Conservation (phyloP, 2,329 filamentous ascomycete genomes). For the Colletotrichum musae region DNA sequence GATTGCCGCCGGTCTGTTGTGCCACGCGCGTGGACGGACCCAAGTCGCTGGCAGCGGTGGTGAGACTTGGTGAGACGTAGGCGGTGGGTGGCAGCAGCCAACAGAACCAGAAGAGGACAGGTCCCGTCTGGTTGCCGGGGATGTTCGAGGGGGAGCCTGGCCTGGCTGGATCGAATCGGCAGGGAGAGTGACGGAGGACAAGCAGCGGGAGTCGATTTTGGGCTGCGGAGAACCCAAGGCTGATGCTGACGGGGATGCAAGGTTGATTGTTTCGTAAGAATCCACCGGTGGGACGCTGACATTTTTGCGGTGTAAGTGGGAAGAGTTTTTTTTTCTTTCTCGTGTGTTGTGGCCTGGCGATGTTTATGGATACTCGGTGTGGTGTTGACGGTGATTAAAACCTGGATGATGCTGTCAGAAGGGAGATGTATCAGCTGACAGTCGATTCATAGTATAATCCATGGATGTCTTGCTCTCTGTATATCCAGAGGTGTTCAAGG, state of each 20-base stretch:
- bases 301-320: constrained; percentile 19
- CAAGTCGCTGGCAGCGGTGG: constrained; percentile 27
- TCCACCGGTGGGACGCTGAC: constrained; percentile 16
- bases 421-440: not conserved
- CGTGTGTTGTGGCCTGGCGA: not conserved
- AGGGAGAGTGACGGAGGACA: constrained; percentile 20
- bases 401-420: not conserved
- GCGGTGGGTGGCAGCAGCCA: constrained; percentile 1
- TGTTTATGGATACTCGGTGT: constrained; percentile 4
- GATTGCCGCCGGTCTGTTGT: constrained; percentile 19
- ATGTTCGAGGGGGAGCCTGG: constrained; percentile 29
- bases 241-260: constrained; percentile 8
- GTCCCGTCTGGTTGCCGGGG: constrained; percentile 37
- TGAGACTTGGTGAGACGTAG: constrained; percentile 19
- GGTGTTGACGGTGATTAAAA: not conserved
- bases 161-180: constrained; percentile 23
- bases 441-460: not conserved
- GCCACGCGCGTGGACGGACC: constrained; percentile 12
- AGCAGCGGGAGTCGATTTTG: constrained; percentile 14
- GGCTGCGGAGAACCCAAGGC: constrained; percentile 27
- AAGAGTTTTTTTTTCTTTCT: not conserved
- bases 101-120: too few relatives aligned
- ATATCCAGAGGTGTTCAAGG: too few relatives aligned
- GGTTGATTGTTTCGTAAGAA: constrained; percentile 20
- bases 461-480: too few relatives aligned